A percentile compares a stretch with the other conserved stretches of the same genome.
phyloP scores from a whole-genome alignment of 2,329 filamentous ascomycete species.

The Colletotrichum karsti region DNA sequence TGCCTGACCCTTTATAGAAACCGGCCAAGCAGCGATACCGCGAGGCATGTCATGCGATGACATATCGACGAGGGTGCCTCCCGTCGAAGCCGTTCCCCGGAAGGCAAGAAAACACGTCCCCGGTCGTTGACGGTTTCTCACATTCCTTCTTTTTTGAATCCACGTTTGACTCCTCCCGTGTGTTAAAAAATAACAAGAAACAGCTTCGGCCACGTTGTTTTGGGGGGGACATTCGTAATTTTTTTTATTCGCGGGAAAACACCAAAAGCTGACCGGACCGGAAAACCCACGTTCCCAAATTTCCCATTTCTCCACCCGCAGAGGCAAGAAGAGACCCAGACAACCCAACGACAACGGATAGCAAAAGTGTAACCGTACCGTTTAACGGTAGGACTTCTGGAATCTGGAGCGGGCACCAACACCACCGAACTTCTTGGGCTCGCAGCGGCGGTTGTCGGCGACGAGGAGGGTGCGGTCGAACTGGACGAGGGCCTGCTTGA shows the following conservation, averaged over 20 bases:
- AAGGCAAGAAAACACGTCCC: not conserved
- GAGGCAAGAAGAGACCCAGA: slow-evolving; percentile 12
- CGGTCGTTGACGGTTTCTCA: slow-evolving; percentile 28
- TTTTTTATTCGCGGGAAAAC: slow-evolving; percentile 23
- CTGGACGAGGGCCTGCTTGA: slow-evolving; percentile 95
- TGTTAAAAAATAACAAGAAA: slow-evolving; percentile 11
- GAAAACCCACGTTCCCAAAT: slow-evolving; percentile 23
- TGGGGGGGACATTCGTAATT: not conserved
- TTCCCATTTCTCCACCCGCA: slow-evolving; percentile 3
- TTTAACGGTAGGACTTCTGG: slow-evolving; percentile 99
- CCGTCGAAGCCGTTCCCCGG: not conserved
- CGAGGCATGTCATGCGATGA: slow-evolving; percentile 55
- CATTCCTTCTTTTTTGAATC: slow-evolving; percentile 42
- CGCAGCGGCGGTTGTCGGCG: slow-evolving; percentile 98
- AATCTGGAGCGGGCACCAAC: slow-evolving; percentile 93
- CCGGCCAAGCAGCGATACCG: slow-evolving; percentile 48
- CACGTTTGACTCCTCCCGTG: slow-evolving; percentile 34
- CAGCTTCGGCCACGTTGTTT: slow-evolving; percentile 21
- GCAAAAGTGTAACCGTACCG: too few species aligned
- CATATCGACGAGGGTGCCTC: slow-evolving; percentile 43
- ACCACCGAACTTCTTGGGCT: slow-evolving; percentile 99
- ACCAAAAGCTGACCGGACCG: slow-evolving; percentile 28
- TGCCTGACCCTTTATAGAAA: slow-evolving; percentile 57
- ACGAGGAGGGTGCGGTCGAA: slow-evolving; percentile 98
- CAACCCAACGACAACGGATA: slow-evolving; percentile 31